phyloP scores from a whole-genome alignment of 2,329 filamentous ascomycete species.

The Neopestalotiopsis sp. region DNA sequence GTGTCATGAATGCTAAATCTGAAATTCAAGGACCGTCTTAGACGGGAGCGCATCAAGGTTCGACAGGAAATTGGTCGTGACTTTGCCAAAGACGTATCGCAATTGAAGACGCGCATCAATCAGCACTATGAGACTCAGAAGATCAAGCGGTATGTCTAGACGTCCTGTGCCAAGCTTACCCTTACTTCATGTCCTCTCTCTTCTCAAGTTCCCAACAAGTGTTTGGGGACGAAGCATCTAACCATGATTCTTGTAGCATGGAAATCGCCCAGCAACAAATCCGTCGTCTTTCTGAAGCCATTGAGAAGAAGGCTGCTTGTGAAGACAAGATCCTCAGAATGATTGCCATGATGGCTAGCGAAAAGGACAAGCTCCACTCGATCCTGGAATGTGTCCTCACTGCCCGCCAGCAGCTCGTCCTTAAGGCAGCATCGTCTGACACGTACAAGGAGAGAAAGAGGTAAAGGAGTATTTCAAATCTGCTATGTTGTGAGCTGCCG shows the following conservation, averaged over 20 bases:
- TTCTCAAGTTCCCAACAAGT: background rate
- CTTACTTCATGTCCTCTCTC: background rate
- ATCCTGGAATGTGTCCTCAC: slow-evolving; percentile 13
- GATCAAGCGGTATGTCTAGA: slow-evolving; percentile 11
- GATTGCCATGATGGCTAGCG: slow-evolving; percentile 5
- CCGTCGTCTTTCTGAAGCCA: slow-evolving; percentile 13
- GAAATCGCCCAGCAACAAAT: slow-evolving; percentile 7
- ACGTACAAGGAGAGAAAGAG: slow-evolving; percentile 1
- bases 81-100: slow-evolving; percentile 4
- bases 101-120: background rate
- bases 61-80: background rate
- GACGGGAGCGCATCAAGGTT: background rate
- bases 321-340: slow-evolving; percentile 18
- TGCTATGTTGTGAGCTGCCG: background rate
- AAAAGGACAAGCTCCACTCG: background rate
- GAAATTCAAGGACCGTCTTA: slow-evolving; percentile 8
- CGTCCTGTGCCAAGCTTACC: background rate
- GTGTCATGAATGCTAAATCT: background rate
- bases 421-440: background rate
- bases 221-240: background rate
- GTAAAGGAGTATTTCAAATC: background rate
- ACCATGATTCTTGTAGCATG: background rate
- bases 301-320: slow-evolving; percentile 20
- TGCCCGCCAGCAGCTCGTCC: slow-evolving; percentile 9
- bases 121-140: slow-evolving; percentile 14